These are phyloP conservation scores for Huntiella moniliformis DNA, from an alignment of 2,329 filamentous ascomycete genomes.

Conservation along the genomic window DNA sequence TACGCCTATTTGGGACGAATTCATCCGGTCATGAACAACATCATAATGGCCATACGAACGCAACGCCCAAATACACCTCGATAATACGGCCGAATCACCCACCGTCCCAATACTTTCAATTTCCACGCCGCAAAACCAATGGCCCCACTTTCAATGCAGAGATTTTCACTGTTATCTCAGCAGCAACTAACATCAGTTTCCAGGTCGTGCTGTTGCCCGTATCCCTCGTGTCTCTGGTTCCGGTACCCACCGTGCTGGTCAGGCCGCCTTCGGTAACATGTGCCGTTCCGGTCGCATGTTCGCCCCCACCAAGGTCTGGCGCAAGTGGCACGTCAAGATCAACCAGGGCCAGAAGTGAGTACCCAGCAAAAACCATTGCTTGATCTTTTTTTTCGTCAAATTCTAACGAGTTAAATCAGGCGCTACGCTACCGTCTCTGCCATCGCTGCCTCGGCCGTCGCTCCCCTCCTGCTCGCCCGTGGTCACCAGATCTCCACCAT, in stretches of 20 bases:
- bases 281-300: constrained; percentile 99
- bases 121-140: background rate
- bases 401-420: constrained; percentile 28
- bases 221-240: constrained; percentile 99
- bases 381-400: background rate
- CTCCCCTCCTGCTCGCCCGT: constrained; percentile 87
- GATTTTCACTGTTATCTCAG: background rate
- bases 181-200: constrained; percentile 9
- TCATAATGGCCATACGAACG: too few species aligned
- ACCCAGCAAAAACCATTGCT: background rate
- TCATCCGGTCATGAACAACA: too few species aligned
- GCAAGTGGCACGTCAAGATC: constrained; percentile 99
- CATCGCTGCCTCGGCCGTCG: constrained; percentile 86
- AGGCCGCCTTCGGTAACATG: constrained; percentile 99
- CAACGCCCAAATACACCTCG: too few species aligned
- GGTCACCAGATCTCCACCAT: constrained; percentile 87
- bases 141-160: background rate
- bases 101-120: background rate
- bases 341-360: constrained; percentile 92
- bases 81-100: background rate
- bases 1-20: background rate
- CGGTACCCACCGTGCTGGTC: constrained; percentile 99
- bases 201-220: constrained; percentile 98
- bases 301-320: constrained; percentile 99
- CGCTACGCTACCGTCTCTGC: constrained; percentile 96